Percentiles rank a stretch among this genome's conserved stretches.
Conservation (phyloP, 495 filamentous ascomycete genomes). For the Hypoxylon rickii region DNA sequence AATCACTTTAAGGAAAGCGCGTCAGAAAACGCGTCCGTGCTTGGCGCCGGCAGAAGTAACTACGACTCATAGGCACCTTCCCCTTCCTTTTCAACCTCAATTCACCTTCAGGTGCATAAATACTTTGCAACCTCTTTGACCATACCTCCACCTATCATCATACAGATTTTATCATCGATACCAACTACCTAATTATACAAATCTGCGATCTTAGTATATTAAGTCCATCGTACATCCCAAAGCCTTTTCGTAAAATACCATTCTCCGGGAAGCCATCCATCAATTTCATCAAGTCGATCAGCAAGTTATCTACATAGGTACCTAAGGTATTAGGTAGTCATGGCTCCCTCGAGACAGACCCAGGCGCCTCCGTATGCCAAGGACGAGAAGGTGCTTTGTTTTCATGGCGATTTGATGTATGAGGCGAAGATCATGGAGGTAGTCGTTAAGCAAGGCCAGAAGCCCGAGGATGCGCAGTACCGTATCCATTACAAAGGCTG, state of each 20-base stretch:
- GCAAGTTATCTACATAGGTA: not conserved
- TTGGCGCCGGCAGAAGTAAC: not conserved
- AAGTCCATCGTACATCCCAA: no score
- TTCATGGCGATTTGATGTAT: conserved; percentile 94
- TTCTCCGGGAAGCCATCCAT: not conserved
- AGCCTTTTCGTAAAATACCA: not conserved
- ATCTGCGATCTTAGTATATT: no score
- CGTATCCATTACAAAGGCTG: conserved; percentile 98
- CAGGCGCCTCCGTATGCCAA: conserved; percentile 68
- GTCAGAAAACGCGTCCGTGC: conserved; percentile 33
- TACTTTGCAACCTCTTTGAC: no score
- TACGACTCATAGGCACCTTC: no score
- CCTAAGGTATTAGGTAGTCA: conserved; percentile 26
- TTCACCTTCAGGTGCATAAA: no score
- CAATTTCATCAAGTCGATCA: not conserved
- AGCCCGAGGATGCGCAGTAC: conserved; percentile 78
- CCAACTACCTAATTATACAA: no score
- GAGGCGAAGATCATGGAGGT: conserved; percentile 92
- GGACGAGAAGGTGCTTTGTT: conserved; percentile 94
- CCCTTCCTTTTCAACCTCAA: no score
- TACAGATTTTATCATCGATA: no score
- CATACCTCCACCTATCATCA: no score
- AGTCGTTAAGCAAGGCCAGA: conserved; percentile 63
- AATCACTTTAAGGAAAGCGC: conserved; percentile 27
- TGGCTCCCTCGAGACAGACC: conserved; percentile 47